These are phyloP conservation scores for Zymoseptoria pseudotritici DNA, from an alignment of 2,329 filamentous ascomycete species.

Conservation along the genomic window DNA sequence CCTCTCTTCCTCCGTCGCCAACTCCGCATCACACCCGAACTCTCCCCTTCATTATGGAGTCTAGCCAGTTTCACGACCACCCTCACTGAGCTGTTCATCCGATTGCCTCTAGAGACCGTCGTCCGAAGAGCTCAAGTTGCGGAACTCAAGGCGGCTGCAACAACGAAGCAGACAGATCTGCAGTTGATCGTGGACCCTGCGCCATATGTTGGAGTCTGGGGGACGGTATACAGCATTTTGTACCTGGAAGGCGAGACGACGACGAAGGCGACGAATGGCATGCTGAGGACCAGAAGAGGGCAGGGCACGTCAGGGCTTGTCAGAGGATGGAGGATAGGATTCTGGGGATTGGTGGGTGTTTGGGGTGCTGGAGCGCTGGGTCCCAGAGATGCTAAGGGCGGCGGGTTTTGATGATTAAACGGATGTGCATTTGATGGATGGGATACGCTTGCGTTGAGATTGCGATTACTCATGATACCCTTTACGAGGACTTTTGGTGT, in stretches of 20 bases:
- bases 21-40: constrained; percentile 71
- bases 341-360: constrained; percentile 67
- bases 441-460: not conserved
- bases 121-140: constrained; percentile 76
- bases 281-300: constrained; percentile 47
- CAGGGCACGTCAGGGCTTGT: constrained; percentile 63
- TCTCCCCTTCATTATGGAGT: constrained; percentile 75
- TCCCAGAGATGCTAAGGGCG: constrained; percentile 50
- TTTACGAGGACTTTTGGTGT: not conserved
- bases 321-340: constrained; percentile 69
- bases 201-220: constrained; percentile 76
- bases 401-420: constrained; percentile 24
- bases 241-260: constrained; percentile 65
- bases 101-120: constrained; percentile 86
- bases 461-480: not conserved
- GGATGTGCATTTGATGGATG: not conserved
- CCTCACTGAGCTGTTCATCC: constrained; percentile 71
- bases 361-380: constrained; percentile 63
- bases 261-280: constrained; percentile 27
- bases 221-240: constrained; percentile 82
- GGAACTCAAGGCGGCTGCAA: constrained; percentile 11
- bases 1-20: constrained; percentile 81
- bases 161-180: constrained; percentile 30
- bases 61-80: constrained; percentile 75
- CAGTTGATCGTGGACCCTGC: constrained; percentile 75